Conservation (phyloP, 73 alveolate species). For the Symbiodinium natans region DNA sequence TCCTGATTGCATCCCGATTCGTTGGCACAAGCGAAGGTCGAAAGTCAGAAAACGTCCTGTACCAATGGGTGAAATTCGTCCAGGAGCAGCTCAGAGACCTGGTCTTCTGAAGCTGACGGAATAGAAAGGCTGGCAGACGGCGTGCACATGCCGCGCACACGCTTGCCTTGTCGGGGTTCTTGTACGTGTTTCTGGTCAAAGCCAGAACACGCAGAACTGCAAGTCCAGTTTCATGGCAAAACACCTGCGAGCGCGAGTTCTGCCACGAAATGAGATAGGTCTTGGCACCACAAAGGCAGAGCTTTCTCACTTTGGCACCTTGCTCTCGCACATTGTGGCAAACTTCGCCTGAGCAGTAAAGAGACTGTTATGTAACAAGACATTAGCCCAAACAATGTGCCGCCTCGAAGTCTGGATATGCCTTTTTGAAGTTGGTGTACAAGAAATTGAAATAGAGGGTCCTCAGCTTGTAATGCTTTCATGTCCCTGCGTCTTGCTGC, state of each 20-base stretch:
- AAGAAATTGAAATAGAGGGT: conserved; percentile 73
- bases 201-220: conserved; percentile 84
- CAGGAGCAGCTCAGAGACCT: conserved; percentile 63
- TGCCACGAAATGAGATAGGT: neutral
- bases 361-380: neutral
- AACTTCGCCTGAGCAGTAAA: conserved; percentile 3
- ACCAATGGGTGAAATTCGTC: conserved; percentile 56
- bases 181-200: conserved; percentile 74
- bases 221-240: conserved; percentile 83
- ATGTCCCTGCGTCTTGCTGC: neutral
- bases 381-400: neutral
- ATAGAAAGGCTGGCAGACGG: neutral
- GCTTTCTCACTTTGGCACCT: neutral
- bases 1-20: neutral
- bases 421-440: conserved; percentile 81
- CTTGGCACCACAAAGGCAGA: neutral
- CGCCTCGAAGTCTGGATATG: conserved; percentile 85
- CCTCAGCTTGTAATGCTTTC: neutral
- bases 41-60: conserved; percentile 26
- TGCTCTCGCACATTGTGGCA: conserved; percentile 88
- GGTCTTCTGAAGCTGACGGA: neutral
- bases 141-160: neutral
- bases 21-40: neutral
- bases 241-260: neutral
- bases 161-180: conserved; percentile 57